Evolutionary conservation across 2,329 filamentous ascomycete species (phyloP).

Genomic region (Calycina marina): DNA sequence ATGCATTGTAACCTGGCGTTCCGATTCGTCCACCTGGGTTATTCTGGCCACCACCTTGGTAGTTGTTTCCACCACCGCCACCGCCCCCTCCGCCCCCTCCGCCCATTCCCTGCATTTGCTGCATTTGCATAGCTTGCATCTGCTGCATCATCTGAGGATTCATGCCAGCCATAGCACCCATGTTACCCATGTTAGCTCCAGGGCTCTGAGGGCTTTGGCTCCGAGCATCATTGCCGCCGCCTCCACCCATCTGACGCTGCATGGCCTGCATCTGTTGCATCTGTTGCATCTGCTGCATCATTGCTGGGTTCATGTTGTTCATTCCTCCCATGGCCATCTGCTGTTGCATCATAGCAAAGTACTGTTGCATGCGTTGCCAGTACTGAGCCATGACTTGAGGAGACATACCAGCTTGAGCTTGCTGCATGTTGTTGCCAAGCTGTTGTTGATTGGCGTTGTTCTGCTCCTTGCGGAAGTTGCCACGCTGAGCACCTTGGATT

Average conservation of each 20-base stretch:
- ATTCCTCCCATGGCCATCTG: slow-evolving; percentile 63
- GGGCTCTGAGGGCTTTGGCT: slow-evolving; percentile 23
- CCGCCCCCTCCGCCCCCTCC: slow-evolving; percentile 12
- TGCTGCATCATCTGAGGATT: slow-evolving; percentile 40
- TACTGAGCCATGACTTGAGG: slow-evolving; percentile 98
- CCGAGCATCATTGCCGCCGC: slow-evolving; percentile 12
- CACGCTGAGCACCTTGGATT: slow-evolving; percentile 33
- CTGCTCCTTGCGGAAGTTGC: slow-evolving; percentile 35
- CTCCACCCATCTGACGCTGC: slow-evolving; percentile 24
- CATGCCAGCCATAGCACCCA: slow-evolving; percentile 23
- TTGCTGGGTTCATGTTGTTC: slow-evolving; percentile 62
- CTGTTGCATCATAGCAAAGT: slow-evolving; percentile 89
- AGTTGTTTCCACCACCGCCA: slow-evolving; percentile 15
- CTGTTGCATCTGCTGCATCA: slow-evolving; percentile 61
- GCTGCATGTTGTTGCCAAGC: slow-evolving; percentile 21
- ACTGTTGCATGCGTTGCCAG: slow-evolving; percentile 97
- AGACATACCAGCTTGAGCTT: slow-evolving; percentile 55
- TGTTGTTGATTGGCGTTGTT: slow-evolving; percentile 27
- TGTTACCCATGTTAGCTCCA: slow-evolving; percentile 16
- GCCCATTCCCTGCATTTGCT: slow-evolving; percentile 31
- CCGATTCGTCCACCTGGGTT: slow-evolving; percentile 28
- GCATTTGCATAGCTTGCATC: slow-evolving; percentile 32
- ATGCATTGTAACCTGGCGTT: slow-evolving; percentile 34
- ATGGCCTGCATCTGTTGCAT: slow-evolving; percentile 38
- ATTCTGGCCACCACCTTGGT: slow-evolving; percentile 20